Evolutionary conservation across 176 grass and related monocot species (phyloP), one percentile per base, ranked within the genome.

Genomic region (Aegilops speltoides): DNA sequence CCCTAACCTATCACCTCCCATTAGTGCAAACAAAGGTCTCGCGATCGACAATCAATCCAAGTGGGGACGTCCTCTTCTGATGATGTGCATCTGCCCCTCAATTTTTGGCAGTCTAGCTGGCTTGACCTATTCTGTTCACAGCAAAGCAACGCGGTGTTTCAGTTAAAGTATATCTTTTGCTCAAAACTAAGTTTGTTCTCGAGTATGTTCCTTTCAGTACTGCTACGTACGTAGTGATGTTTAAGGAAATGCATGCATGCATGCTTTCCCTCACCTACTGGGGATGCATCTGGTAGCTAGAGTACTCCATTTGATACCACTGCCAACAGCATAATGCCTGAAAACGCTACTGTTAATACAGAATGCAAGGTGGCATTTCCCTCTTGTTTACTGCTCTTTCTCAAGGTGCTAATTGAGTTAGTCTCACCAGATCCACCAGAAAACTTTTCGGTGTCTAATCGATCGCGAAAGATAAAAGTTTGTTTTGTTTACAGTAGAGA

Each of bases 341-440:
- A 19, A 76, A 9, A 50, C 28, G 50, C 72, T 48, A 48, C n/a
- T 28, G 37, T 40, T 28, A 19, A 68, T 31, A 89, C 13, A 1
- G n/a, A 17, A 22, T 33, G 8, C 56, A 68, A 5, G 8, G 22
- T 69, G 36, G 10, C 25, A 25, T 48, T 9, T 77, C 3, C 57
- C 60, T 14, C 40, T 52, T 57, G 24, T 45, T 46, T 78, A 59
- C 0, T 43, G 15, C 8, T 26, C 5, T 45, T 72, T 82, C 57
- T 34, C 2, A n/a, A 64, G 6, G 29, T 56, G 72, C 12, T 43
- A 43, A 52, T 82, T 38, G 41, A 41, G 84, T n/a, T 43, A 73
- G 63, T 82, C 73, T 16, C 71, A 78, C 28, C 88, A 64, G 85
- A 86, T 76, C 63, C 72, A 76, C 52, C 25, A 64, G 1, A 28